phyloP scores from a whole-genome alignment of 2,329 filamentous ascomycete genomes.

The Macrophomina tecta region DNA sequence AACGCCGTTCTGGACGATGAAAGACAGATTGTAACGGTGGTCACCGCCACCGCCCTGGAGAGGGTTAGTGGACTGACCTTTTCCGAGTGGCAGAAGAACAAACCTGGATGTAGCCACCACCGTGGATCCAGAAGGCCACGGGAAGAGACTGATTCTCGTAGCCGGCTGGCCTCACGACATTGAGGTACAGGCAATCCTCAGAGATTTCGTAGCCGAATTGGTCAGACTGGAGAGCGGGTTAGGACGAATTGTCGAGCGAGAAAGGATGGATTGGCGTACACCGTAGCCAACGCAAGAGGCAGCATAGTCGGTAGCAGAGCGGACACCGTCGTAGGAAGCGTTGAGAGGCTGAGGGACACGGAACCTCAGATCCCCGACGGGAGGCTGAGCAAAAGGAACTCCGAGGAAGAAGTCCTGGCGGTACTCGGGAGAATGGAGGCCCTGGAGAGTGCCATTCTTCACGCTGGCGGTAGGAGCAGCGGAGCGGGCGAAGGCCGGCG shows the following conservation, averaged over 20 bases:
- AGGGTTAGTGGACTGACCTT: slow-evolving; percentile 35
- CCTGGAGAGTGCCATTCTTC: slow-evolving; percentile 53
- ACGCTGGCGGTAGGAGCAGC: slow-evolving; percentile 42
- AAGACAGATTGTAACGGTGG: slow-evolving; percentile 67
- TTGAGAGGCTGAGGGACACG: slow-evolving; percentile 58
- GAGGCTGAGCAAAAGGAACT: slow-evolving; percentile 64
- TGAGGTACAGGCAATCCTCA: slow-evolving; percentile 68
- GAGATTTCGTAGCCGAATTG: slow-evolving; percentile 37
- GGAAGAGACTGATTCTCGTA: slow-evolving; percentile 55
- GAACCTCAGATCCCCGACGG: slow-evolving; percentile 61
- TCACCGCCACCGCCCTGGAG: slow-evolving; percentile 52
- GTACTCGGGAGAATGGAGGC: slow-evolving; percentile 47
- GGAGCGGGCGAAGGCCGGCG: neutral
- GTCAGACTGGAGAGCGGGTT: slow-evolving; percentile 22
- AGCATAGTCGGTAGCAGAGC: slow-evolving; percentile 50
- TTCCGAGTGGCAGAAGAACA: neutral
- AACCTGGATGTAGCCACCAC: slow-evolving; percentile 47
- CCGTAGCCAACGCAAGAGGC: slow-evolving; percentile 51
- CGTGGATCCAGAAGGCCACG: slow-evolving; percentile 67
- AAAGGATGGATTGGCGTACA: neutral
- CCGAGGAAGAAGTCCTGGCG: slow-evolving; percentile 57
- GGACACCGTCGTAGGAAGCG: slow-evolving; percentile 47
- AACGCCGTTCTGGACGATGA: slow-evolving; percentile 59
- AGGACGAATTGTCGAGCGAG: neutral
- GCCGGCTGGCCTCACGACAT: slow-evolving; percentile 63